Evolutionary conservation across 1,139 yeast species (phyloP).

Genomic region (Suhomyces guaymorum): DNA sequence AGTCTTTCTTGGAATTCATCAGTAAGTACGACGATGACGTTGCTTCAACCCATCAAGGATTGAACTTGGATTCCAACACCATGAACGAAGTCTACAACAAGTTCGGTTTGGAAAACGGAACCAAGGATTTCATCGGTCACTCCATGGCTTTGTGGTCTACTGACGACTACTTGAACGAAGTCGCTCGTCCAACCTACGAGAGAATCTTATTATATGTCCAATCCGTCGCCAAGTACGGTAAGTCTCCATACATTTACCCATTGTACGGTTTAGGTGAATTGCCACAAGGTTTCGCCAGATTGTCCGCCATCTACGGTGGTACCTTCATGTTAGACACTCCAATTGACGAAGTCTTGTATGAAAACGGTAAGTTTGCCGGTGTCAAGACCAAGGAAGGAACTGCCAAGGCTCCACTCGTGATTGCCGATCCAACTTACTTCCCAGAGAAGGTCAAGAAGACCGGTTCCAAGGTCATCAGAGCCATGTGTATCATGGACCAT

Average conservation of each 20-base stretch:
- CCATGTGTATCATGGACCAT: slow-evolving; percentile 90
- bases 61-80: slow-evolving; percentile 82
- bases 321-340: slow-evolving; percentile 98
- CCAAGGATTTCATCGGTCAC: slow-evolving; percentile 96
- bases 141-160: slow-evolving; percentile 98
- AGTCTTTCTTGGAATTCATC: slow-evolving; percentile 84
- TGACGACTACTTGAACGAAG: slow-evolving; percentile 84
- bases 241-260: slow-evolving; percentile 95
- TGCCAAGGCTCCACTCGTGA: slow-evolving; percentile 89
- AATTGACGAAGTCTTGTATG: slow-evolving; percentile 81
- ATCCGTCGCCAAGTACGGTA: slow-evolving; percentile 92
- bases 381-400: slow-evolving; percentile 89
- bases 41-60: slow-evolving; percentile 77
- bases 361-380: slow-evolving; percentile 68
- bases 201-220: slow-evolving; percentile 83
- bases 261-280: slow-evolving; percentile 95
- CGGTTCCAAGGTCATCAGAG: slow-evolving; percentile 88
- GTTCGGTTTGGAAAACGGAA: slow-evolving; percentile 89
- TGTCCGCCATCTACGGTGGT: slow-evolving; percentile 97
- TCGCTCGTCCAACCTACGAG: slow-evolving; percentile 90
- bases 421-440: slow-evolving; percentile 98
- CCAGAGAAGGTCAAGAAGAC: slow-evolving; percentile 85
- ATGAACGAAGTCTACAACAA: slow-evolving; percentile 90
- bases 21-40: slow-evolving; percentile 81
- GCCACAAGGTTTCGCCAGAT: slow-evolving; percentile 97